A percentile compares a stretch with the other conserved stretches of the same genome.
These are phyloP conservation scores for Thalia dealbata DNA, from an alignment of 176 grass and related monocot genomes.

Conservation along the genomic window DNA sequence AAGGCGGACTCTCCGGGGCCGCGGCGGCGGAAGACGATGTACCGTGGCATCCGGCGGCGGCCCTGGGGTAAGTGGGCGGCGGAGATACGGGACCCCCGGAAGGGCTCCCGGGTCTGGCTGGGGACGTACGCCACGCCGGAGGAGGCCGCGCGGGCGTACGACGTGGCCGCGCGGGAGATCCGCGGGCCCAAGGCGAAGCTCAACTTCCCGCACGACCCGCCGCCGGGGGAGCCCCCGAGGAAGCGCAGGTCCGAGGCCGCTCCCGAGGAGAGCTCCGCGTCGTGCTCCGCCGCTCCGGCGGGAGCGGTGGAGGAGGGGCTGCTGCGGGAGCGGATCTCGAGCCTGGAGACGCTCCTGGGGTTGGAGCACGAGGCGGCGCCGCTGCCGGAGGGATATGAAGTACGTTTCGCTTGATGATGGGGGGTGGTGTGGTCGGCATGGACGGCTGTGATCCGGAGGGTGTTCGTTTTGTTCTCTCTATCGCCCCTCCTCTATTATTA, in stretches of 20 bases:
- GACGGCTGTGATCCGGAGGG: not conserved
- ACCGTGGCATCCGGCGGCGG: not conserved
- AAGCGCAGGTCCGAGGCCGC: not conserved
- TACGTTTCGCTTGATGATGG: not conserved
- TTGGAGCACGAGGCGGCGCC: not conserved
- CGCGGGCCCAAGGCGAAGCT: conserved; percentile 7
- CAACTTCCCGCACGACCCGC: conserved; percentile 8
- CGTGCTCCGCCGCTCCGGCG: not conserved
- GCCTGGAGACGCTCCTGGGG: conserved; percentile 1
- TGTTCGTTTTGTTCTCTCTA: not conserved
- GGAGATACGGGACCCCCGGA: conserved; percentile 14
- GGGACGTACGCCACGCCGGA: conserved; percentile 11
- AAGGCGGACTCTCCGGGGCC: not conserved
- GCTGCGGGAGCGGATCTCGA: conserved; percentile 5
- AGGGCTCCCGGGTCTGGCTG: conserved; percentile 9
- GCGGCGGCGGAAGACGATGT: not conserved
- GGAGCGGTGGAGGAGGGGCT: not conserved
- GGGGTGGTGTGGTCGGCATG: not conserved
- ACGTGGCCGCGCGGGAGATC: conserved; percentile 7
- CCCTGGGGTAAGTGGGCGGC: conserved; percentile 6
- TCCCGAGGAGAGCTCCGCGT: not conserved
- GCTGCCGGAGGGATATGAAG: not conserved
- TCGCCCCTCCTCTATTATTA: not conserved
- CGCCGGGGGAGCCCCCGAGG: conserved; percentile 13
- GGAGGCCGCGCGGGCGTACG: conserved; percentile 15